Evolutionary conservation across 2,329 filamentous ascomycete genomes (phyloP).

Genomic region (Cadophora sp.): DNA sequence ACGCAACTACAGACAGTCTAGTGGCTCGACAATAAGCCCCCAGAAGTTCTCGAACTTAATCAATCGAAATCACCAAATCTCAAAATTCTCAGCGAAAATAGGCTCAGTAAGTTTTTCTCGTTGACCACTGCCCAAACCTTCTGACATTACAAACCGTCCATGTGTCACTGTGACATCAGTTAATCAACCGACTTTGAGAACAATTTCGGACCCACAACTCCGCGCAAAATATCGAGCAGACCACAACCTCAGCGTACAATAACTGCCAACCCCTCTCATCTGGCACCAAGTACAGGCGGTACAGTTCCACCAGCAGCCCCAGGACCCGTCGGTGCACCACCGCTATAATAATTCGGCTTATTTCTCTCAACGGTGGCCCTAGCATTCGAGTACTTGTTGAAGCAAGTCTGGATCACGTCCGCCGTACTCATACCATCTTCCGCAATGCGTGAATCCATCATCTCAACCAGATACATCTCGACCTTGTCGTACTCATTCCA

Average conservation of each 20-base stretch:
- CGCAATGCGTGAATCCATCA: constrained; percentile 30
- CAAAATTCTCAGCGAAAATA: too few relatives aligned
- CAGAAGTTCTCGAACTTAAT: too few relatives aligned
- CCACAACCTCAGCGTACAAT: neutral
- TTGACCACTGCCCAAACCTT: too few relatives aligned
- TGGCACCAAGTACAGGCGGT: neutral
- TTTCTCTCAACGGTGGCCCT: constrained; percentile 33
- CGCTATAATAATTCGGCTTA: constrained; percentile 30
- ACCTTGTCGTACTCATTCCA: constrained; percentile 33
- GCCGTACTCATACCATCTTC: constrained; percentile 25
- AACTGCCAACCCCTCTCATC: neutral
- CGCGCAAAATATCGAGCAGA: neutral
- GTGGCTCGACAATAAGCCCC: too few relatives aligned
- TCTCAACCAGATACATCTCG: constrained; percentile 27
- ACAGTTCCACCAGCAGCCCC: constrained; percentile 3
- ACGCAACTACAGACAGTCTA: constrained; percentile 38
- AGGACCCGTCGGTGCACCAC: neutral
- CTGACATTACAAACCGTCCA: too few relatives aligned
- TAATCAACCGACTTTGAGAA: neutral
- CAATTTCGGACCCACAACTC: neutral
- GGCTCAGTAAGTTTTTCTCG: too few relatives aligned
- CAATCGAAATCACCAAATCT: too few relatives aligned
- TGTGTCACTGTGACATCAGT: too few relatives aligned
- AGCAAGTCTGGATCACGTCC: constrained; percentile 26
- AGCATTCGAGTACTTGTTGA: constrained; percentile 25